Evolutionary conservation across 1,139 yeast genomes (phyloP), one percentile per base, ranked within the genome.

Genomic region (Kurtzmaniella natalensis): DNA sequence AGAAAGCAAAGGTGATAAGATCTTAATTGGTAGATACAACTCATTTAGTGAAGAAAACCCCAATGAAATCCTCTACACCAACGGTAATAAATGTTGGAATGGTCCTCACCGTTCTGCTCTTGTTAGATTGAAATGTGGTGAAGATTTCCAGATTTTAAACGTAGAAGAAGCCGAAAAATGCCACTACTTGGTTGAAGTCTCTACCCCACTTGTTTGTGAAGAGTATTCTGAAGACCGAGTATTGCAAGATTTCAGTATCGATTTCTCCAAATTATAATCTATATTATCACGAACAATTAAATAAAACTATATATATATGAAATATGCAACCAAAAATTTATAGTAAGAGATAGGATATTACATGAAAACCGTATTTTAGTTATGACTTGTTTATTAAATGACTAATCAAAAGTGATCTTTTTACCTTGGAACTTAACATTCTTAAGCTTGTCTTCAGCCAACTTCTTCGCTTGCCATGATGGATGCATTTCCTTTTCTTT

Each of bases 71-170:
- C 39, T 43, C 30, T 89, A 66, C 51, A 64, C 55, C 5, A 55
- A 67, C 22, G 99, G 99, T n/a, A 79, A 79, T 33, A 72, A 72
- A 50, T 94, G 99, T 57, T 92, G 98, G 96, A 86, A 88, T 53
- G 98, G 98, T 0, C 97, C 97, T 3, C 57, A 64, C 19, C 75
- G 99, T 53, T 72, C 81, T 23, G 89, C 88, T 0, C 60, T 59
- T 8, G 79, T 86, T 3, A 67, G 69, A 18, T 54, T 92, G 39
- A 63, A 64, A 15, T 94, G 99, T 59, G 95, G 95, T 1, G 53
- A 62, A 3, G 60, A 64, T 2, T 63, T 73, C 29, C 66, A 71
- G 39, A 61, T 94, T 20, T 36, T 78, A 19, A 59, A 78, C 3
- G 95, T 89, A 4, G 67, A 81, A 30, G 99, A 94, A 58, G 92